Conservation (phyloP, 352 stramenopile genomes). For the Pythium phragmiticola region DNA sequence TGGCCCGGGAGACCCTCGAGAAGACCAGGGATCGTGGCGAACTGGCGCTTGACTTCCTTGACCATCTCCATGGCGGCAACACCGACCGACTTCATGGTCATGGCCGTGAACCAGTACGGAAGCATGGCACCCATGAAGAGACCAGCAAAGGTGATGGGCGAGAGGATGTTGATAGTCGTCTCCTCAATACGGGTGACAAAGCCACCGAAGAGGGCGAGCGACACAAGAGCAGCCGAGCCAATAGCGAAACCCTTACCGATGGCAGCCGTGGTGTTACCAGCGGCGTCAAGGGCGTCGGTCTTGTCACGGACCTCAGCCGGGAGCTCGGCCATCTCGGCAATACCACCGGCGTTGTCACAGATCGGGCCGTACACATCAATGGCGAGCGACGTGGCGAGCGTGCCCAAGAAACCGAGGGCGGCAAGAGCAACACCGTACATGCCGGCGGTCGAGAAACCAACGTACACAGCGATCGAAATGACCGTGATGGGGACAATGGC, state of each 20-base stretch:
- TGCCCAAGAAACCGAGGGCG: slow-evolving; percentile 98
- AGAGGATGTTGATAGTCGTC: slow-evolving; percentile 96
- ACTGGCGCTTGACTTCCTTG: slow-evolving; percentile 99
- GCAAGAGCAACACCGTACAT: slow-evolving; percentile 98
- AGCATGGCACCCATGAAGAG: slow-evolving; percentile 99
- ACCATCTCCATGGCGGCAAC: slow-evolving; percentile 99
- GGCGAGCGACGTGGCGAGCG: slow-evolving; percentile 97
- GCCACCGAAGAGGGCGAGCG: slow-evolving; percentile 97
- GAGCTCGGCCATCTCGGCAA: slow-evolving; percentile 99
- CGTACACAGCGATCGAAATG: slow-evolving; percentile 97
- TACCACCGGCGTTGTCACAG: slow-evolving; percentile 99
- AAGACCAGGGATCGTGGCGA: slow-evolving; percentile 98
- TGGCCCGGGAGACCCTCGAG: slow-evolving; percentile 92
- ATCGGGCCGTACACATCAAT: slow-evolving; percentile 99
- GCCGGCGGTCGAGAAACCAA: slow-evolving; percentile 95
- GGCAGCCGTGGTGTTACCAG: slow-evolving; percentile 98
- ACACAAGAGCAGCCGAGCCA: slow-evolving; percentile 98
- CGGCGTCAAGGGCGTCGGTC: slow-evolving; percentile 98
- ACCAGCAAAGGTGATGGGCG: slow-evolving; percentile 97
- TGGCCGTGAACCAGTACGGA: slow-evolving; percentile 99
- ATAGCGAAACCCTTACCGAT: slow-evolving; percentile 99
- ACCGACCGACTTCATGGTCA: slow-evolving; percentile 99
- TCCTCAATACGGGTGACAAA: slow-evolving; percentile 98
- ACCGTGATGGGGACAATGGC: slow-evolving; percentile 98
- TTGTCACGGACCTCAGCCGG: slow-evolving; percentile 97